Evolutionary conservation across 176 grass and related monocot species (phyloP).

Genomic region (Olyra latifolia): DNA sequence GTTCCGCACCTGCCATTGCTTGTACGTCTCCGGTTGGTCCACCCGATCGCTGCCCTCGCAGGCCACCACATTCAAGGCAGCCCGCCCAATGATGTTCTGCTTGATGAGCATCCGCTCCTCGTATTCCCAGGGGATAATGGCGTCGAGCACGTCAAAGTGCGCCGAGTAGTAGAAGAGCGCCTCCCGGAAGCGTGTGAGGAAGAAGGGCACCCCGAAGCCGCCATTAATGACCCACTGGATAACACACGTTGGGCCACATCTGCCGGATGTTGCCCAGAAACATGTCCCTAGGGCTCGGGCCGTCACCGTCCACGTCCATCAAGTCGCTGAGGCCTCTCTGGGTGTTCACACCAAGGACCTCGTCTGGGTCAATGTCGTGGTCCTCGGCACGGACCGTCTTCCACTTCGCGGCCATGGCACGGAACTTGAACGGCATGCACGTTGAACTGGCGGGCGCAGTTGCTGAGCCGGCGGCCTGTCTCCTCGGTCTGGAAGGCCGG

Average conservation of each 20-base stretch:
- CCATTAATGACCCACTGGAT: conserved; percentile 30
- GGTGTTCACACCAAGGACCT: conserved; percentile 48
- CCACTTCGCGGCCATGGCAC: conserved; percentile 36
- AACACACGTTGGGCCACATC: conserved; percentile 39
- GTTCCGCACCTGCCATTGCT: conserved; percentile 40
- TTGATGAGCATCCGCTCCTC: conserved; percentile 27
- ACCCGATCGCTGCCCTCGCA: conserved; percentile 43
- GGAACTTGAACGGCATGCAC: conserved; percentile 46
- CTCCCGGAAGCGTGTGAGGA: too few relatives aligned
- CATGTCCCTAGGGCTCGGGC: conserved; percentile 41
- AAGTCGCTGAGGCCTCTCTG: conserved; percentile 27
- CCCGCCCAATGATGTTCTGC: conserved; percentile 4
- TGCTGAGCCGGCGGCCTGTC: conserved; percentile 28
- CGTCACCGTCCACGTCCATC: conserved; percentile 38
- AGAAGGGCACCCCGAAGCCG: conserved; percentile 32
- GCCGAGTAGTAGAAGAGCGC: conserved; percentile 29
- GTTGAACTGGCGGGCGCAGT: conserved; percentile 30
- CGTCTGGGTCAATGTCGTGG: conserved; percentile 34
- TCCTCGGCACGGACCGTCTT: conserved; percentile 26
- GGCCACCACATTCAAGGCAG: conserved; percentile 28
- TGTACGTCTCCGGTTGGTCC: conserved; percentile 37
- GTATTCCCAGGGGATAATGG: conserved; percentile 25
- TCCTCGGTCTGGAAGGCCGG: conserved; percentile 37
- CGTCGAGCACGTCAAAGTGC: conserved; percentile 33
- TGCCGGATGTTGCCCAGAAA: conserved; percentile 42